These are phyloP conservation scores for Candida schatavii DNA, from an alignment of 805 yeast species.

Conservation along the genomic window DNA sequence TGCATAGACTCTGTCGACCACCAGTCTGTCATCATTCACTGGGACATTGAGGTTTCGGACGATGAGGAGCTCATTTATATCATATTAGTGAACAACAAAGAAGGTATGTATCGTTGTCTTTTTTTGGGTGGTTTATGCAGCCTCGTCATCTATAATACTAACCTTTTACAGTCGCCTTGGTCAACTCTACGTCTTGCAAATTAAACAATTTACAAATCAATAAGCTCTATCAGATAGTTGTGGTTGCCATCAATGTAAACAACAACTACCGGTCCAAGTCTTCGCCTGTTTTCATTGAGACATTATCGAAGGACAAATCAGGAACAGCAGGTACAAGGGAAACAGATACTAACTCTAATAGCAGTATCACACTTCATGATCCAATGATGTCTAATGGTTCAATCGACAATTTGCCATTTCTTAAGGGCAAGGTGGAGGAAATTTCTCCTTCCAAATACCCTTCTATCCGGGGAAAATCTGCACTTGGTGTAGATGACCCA, in stretches of 20 bases:
- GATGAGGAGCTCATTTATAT: conserved; percentile 33
- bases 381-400: neutral
- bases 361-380: neutral
- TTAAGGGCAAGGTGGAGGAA: conserved; percentile 2
- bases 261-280: conserved; percentile 35
- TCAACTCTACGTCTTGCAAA: conserved; percentile 33
- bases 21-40: conserved; percentile 48
- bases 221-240: conserved; percentile 32
- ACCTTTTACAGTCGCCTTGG: conserved; percentile 24
- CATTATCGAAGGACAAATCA: conserved; percentile 10
- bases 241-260: conserved; percentile 33
- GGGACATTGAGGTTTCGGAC: conserved; percentile 42
- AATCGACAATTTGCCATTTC: conserved; percentile 3
- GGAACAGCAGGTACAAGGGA: neutral
- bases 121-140: neutral
- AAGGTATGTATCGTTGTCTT: conserved; percentile 9
- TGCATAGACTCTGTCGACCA: conserved; percentile 54
- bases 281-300: conserved; percentile 30
- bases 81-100: conserved; percentile 31
- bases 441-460: neutral
- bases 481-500: too few species aligned
- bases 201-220: conserved; percentile 26
- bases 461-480: neutral
- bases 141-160: neutral
- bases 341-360: neutral